These are phyloP conservation scores for Agrocybe praecox DNA, from an alignment of 768 basidiomycete genomes.

Conservation along the genomic window DNA sequence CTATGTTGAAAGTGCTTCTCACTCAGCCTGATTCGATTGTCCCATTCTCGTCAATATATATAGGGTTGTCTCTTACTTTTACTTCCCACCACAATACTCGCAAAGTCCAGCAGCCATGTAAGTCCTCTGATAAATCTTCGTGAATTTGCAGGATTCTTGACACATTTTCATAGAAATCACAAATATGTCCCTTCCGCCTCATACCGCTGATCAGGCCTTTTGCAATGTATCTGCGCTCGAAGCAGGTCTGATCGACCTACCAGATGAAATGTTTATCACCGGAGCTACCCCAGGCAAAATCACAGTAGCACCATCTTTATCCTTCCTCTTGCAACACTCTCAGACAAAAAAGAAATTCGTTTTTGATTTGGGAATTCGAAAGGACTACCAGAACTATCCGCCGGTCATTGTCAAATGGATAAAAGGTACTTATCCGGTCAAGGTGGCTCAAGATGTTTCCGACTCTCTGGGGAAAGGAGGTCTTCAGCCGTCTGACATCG, in stretches of 20 bases:
- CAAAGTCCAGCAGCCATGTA: too few relatives aligned
- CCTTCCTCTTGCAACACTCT: constrained; percentile 56
- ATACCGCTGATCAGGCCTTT: constrained; percentile 46
- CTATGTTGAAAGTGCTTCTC: too few relatives aligned
- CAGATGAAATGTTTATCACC: constrained; percentile 38
- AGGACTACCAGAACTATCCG: constrained; percentile 45
- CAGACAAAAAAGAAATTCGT: constrained; percentile 37
- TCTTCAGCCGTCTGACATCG: constrained; percentile 40
- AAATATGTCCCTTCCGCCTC: constrained; percentile 34
- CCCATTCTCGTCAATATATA: too few relatives aligned
- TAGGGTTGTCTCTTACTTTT: too few relatives aligned
- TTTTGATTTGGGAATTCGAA: constrained; percentile 60
- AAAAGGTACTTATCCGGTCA: constrained; percentile 20
- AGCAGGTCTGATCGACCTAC: constrained; percentile 44
- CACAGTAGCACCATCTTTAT: constrained; percentile 43
- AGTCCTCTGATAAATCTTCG: too few relatives aligned
- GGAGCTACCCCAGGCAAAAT: constrained; percentile 29
- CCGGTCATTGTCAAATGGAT: constrained; percentile 32
- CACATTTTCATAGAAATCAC: neutral
- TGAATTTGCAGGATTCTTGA: too few relatives aligned
- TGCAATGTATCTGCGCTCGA: constrained; percentile 59
- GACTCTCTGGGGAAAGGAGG: constrained; percentile 57
- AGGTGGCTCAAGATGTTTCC: constrained; percentile 39
- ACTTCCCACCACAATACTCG: too few relatives aligned
- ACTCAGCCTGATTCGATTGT: too few relatives aligned